Evolutionary conservation across 192 early-diverging fungal genomes (phyloP), one percentile per base, ranked within the genome.

Genomic region (Rhizophagus clarus): DNA sequence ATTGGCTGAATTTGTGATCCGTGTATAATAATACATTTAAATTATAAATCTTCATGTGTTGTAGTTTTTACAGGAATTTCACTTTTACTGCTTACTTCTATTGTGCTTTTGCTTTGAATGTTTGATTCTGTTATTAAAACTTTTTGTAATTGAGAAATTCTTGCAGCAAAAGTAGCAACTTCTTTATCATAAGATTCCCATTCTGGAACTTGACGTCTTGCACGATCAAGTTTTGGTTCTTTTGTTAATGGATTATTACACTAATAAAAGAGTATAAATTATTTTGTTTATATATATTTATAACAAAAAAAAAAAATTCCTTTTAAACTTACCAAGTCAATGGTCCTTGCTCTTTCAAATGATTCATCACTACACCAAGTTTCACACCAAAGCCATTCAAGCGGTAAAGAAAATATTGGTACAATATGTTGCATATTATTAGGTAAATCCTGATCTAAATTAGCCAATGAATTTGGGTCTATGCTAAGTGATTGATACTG

Each of bases 301-400:
- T n/a, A n/a, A n/a, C n/a, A n/a, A n/a, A n/a, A n/a, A n/a, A n/a
- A n/a, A n/a, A n/a, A n/a, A n/a, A n/a, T 40, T 8, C 5, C 51
- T 42, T 56, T 10, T 8, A 20, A 10, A 67, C 83, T 87, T 88
- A 94, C 93, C 89, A 99, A 87, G 87, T 99, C 98, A 77, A 99
- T 99, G 0, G 98, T 98, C 85, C 96, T 97, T 5, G 98, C 98
- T 17, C 73, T 91, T n/a, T 88, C 89, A 62, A 98, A 81, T 4
- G 89, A 89, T 69, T 89, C 91, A 81, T 98, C 95, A 37, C 93
- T 91, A 83, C 98, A 99, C 98, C 98, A 99, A 9, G 98, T 99
- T 85, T 98, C 96, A 81, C 98, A 99, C 98, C 98, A 99, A 66
- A 99, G 87, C 97, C 97, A 99, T 72, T 97, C 96, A 82, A 98